A percentile compares a stretch with the other conserved stretches of the same genome.
phyloP scores from a whole-genome alignment of 441 rosid species.

The Gossypium aridum region DNA sequence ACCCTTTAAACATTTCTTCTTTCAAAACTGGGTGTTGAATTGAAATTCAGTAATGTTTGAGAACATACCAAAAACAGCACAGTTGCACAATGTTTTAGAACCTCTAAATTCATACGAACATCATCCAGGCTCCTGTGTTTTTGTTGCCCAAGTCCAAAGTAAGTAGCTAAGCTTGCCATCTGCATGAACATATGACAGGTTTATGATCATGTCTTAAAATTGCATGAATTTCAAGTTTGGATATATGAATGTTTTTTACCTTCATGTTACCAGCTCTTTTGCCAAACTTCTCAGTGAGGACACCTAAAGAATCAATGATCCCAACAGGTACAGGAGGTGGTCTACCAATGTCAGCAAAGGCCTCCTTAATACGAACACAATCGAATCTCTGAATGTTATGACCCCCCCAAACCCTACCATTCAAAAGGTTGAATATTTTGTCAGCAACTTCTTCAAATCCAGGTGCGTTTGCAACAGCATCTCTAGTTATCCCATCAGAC shows the following conservation, averaged over 20 bases:
- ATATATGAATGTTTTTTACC: slow-evolving; percentile 30
- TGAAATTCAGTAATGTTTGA: neutral
- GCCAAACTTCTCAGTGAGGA: slow-evolving; percentile 66
- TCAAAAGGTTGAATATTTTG: slow-evolving; percentile 50
- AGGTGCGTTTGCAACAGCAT: slow-evolving; percentile 57
- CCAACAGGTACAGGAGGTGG: slow-evolving; percentile 61
- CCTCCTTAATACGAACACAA: slow-evolving; percentile 76
- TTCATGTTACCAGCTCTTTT: slow-evolving; percentile 93
- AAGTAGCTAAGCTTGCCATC: slow-evolving; percentile 90
- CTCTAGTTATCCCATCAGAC: slow-evolving; percentile 66
- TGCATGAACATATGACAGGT: slow-evolving; percentile 2
- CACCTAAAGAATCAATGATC: slow-evolving; percentile 75
- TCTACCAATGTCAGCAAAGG: slow-evolving; percentile 57
- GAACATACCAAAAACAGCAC: slow-evolving; percentile 71
- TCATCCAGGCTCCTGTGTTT: slow-evolving; percentile 92
- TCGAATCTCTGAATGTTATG: slow-evolving; percentile 87
- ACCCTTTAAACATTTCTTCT: neutral
- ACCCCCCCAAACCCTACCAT: slow-evolving; percentile 92
- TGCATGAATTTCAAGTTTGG: neutral
- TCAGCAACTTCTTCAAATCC: slow-evolving; percentile 61
- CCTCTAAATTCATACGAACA: slow-evolving; percentile 87
- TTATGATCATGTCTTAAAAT: neutral
- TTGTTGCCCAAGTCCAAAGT: slow-evolving; percentile 87
- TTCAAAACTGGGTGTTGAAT: neutral
- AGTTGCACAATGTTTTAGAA: slow-evolving; percentile 85